These are phyloP conservation scores for Acrodontium crateriforme DNA, from an alignment of 2,329 filamentous ascomycete genomes.

Conservation along the genomic window DNA sequence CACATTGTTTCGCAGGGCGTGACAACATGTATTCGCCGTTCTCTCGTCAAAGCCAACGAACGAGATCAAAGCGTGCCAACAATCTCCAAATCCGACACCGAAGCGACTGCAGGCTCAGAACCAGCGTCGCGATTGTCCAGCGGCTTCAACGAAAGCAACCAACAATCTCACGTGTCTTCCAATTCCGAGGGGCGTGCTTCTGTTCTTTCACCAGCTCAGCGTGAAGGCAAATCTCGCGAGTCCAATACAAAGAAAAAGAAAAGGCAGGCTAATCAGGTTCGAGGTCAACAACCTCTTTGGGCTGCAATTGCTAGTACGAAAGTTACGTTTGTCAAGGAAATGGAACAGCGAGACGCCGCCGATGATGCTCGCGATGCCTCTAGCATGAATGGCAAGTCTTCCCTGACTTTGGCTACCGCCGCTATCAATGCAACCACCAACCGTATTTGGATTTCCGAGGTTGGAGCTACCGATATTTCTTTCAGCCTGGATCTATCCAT, in stretches of 20 bases:
- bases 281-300: constrained; percentile 86
- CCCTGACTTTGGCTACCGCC: constrained; percentile 51
- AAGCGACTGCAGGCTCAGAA: constrained; percentile 16
- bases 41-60: constrained; percentile 23
- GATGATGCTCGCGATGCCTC: constrained; percentile 61
- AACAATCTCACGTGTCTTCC: constrained; percentile 11
- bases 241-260: constrained; percentile 64
- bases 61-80: constrained; percentile 15
- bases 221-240: constrained; percentile 44
- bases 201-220: constrained; percentile 36
- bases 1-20: constrained; percentile 25
- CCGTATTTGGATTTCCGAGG: constrained; percentile 69
- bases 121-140: constrained; percentile 7
- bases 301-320: constrained; percentile 90
- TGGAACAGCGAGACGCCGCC: constrained; percentile 58
- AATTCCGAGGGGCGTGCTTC: constrained; percentile 37
- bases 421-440: constrained; percentile 42
- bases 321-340: constrained; percentile 82
- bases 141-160: constrained; percentile 11
- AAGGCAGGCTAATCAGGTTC: constrained; percentile 81
- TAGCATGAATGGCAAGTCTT: constrained; percentile 54
- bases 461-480: constrained; percentile 63
- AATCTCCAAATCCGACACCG: constrained; percentile 18
- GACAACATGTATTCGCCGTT: constrained; percentile 22
- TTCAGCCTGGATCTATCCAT: constrained; percentile 37